phyloP scores from a whole-genome alignment of 345 rosid species.

The Salix arbutifolia region DNA sequence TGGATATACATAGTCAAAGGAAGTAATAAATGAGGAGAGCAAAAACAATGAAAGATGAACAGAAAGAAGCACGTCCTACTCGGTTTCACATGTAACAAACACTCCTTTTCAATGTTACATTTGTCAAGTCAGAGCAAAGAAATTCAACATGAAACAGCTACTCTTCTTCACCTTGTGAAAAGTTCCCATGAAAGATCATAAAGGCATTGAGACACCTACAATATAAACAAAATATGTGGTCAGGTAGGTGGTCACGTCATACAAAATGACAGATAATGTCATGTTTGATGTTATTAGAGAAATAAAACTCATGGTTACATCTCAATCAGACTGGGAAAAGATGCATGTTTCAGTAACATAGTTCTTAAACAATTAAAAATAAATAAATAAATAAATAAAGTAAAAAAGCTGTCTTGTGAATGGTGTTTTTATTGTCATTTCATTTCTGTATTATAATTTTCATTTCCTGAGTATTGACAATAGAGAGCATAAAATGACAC shows the following conservation, averaged over 20 bases:
- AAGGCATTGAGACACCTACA: conserved; percentile 52
- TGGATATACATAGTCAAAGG: background rate
- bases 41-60: background rate
- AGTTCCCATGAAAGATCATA: conserved; percentile 23
- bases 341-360: background rate
- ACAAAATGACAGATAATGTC: background rate
- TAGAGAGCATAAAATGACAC: no score
- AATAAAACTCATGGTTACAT: background rate
- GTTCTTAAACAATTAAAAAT: background rate
- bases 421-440: no score
- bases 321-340: background rate
- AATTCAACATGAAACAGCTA: background rate
- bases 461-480: no score
- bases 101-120: background rate
- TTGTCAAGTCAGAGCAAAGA: background rate
- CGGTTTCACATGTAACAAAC: background rate
- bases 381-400: no score
- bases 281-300: background rate
- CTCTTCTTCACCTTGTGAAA: background rate
- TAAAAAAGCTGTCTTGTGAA: background rate
- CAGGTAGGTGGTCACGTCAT: background rate
- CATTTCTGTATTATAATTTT: no score
- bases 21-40: background rate
- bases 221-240: background rate
- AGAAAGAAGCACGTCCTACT: background rate